Evolutionary conservation across 2,329 filamentous ascomycete genomes (phyloP).

Genomic region (Pleurostoma richardsiae): DNA sequence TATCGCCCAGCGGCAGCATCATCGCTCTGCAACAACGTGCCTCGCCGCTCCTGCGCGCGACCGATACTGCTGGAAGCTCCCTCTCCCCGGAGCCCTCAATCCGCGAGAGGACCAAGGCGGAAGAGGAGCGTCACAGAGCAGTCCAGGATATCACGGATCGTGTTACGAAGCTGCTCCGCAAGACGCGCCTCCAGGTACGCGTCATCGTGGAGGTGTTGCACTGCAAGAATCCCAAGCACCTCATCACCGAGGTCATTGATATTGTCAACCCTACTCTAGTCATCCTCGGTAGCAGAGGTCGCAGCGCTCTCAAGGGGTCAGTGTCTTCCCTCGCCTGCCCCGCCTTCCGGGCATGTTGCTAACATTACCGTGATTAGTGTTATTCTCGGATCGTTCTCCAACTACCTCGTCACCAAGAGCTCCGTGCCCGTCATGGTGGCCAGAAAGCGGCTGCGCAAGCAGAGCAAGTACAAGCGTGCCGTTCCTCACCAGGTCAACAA

Average conservation of each 20-base stretch:
- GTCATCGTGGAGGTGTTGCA: constrained; percentile 95
- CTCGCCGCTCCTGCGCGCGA: constrained; percentile 30
- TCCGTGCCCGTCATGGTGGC: constrained; percentile 98
- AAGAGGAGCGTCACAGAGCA: constrained; percentile 75
- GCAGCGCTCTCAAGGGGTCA: constrained; percentile 89
- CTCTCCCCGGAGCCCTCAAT: constrained; percentile 43
- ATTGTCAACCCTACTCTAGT: constrained; percentile 86
- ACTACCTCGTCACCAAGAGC: constrained; percentile 95
- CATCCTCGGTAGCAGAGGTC: constrained; percentile 84
- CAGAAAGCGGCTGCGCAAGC: constrained; percentile 81
- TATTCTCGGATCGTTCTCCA: constrained; percentile 91
- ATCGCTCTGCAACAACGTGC: constrained; percentile 22
- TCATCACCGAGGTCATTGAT: constrained; percentile 97
- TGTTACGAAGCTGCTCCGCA: constrained; percentile 79
- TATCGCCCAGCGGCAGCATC: constrained; percentile 14
- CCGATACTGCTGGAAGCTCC: constrained; percentile 24
- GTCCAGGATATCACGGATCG: constrained; percentile 80
- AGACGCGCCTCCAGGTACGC: constrained; percentile 87
- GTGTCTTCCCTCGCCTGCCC: constrained; percentile 21
- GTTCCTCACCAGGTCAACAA: constrained; percentile 77
- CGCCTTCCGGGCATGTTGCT: constrained; percentile 12
- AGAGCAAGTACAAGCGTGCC: constrained; percentile 72
- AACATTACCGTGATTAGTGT: constrained; percentile 55
- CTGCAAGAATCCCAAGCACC: constrained; percentile 94
- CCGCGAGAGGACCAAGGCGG: constrained; percentile 52